phyloP scores from a whole-genome alignment of 2,329 filamentous ascomycete genomes.

The Thielaviopsis ethacetica region DNA sequence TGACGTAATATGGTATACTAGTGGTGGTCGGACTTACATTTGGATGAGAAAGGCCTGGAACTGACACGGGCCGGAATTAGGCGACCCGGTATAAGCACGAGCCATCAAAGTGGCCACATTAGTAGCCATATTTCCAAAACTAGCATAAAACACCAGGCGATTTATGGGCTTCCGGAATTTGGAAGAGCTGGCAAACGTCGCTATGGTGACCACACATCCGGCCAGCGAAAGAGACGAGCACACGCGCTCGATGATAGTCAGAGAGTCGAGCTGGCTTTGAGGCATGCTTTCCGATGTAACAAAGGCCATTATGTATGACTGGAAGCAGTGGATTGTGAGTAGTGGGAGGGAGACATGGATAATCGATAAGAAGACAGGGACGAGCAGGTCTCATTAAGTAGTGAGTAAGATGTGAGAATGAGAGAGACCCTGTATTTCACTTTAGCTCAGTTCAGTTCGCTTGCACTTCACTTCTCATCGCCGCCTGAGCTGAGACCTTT shows the following conservation, averaged over 20 bases:
- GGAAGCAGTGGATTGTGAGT: not conserved
- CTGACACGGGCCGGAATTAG: slow-evolving; percentile 41
- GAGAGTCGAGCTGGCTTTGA: slow-evolving; percentile 25
- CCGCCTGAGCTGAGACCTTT: too few relatives aligned
- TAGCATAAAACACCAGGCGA: slow-evolving; percentile 67
- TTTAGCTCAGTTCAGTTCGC: too few relatives aligned
- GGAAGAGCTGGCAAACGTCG: slow-evolving; percentile 50
- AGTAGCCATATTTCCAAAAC: slow-evolving; percentile 62
- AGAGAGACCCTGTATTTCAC: too few relatives aligned
- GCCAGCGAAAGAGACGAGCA: slow-evolving; percentile 56
- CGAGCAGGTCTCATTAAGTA: not conserved
- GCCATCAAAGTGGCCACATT: slow-evolving; percentile 66
- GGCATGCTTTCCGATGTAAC: slow-evolving; percentile 26
- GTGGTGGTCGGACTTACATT: slow-evolving; percentile 38
- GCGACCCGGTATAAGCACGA: slow-evolving; percentile 35
- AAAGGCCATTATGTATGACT: slow-evolving; percentile 20
- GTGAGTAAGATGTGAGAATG: not conserved
- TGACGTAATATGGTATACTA: not conserved
- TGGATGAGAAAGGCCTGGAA: slow-evolving; percentile 69
- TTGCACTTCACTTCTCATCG: too few relatives aligned
- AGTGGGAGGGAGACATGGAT: not conserved
- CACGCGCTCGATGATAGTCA: slow-evolving; percentile 48
- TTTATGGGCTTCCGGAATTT: slow-evolving; percentile 79
- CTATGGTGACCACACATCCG: slow-evolving; percentile 55
- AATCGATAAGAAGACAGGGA: not conserved